Evolutionary conservation across 192 early-diverging fungal species (phyloP).

Genomic region (Entophlyctis luteolus): DNA sequence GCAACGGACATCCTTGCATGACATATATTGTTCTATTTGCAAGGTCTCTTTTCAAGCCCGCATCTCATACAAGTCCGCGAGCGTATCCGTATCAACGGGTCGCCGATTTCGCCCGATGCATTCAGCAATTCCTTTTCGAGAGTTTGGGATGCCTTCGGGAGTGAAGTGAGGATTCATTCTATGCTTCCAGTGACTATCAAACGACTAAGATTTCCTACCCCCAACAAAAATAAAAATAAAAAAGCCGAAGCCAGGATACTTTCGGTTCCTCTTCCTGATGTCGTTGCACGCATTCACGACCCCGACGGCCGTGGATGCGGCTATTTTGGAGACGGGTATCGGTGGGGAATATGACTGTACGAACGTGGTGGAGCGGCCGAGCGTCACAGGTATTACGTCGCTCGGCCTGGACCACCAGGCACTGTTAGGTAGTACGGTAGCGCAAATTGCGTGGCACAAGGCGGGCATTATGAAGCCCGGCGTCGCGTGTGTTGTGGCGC

Average conservation of each 20-base stretch:
- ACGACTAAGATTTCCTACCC: background rate
- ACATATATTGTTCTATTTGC: background rate
- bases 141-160: conserved; percentile 71
- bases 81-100: conserved; percentile 88
- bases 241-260: conserved; percentile 68
- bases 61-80: conserved; percentile 90
- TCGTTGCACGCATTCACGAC: conserved; percentile 85
- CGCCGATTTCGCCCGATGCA: conserved; percentile 75
- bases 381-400: conserved; percentile 60
- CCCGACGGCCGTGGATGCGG: conserved; percentile 55
- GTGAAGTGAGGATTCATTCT: too few species aligned
- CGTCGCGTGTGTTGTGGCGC: conserved; percentile 68
- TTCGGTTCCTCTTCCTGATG: conserved; percentile 85
- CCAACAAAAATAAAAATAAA: background rate
- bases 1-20: too few species aligned
- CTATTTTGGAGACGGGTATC: conserved; percentile 80
- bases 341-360: conserved; percentile 83
- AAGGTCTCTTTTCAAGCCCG: conserved; percentile 88
- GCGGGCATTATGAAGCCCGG: conserved; percentile 72
- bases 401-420: conserved; percentile 75
- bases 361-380: conserved; percentile 65
- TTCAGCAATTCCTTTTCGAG: conserved; percentile 62
- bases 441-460: conserved; percentile 76
- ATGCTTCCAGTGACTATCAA: too few species aligned
- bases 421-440: conserved; percentile 65